Percentiles rank a stretch among this genome's conserved stretches.
These are phyloP conservation scores for Viridothelium virens DNA, from an alignment of 495 filamentous ascomycete genomes.

Conservation along the genomic window DNA sequence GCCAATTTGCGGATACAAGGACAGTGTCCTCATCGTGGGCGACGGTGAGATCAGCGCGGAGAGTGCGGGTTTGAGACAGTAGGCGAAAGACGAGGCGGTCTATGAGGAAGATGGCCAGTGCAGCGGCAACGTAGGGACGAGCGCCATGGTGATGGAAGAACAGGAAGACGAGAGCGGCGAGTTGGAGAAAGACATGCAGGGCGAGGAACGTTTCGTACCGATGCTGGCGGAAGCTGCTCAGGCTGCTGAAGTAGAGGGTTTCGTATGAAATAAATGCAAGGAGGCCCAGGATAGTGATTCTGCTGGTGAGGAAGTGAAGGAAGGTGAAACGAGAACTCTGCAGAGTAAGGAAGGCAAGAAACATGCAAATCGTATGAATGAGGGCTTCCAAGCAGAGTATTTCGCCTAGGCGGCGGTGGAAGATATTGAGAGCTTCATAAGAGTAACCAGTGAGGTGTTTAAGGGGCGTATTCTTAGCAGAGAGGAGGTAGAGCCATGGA, in stretches of 20 bases:
- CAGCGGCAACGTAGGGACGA: slow-evolving; percentile 37
- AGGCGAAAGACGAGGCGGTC: slow-evolving; percentile 53
- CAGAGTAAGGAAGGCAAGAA: slow-evolving; percentile 41
- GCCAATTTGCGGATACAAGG: slow-evolving; percentile 37
- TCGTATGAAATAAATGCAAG: slow-evolving; percentile 46
- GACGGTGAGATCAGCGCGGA: slow-evolving; percentile 42
- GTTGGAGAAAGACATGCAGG: slow-evolving; percentile 48
- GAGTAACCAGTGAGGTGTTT: slow-evolving; percentile 52
- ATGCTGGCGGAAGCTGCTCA: slow-evolving; percentile 41
- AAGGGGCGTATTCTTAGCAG: slow-evolving; percentile 57
- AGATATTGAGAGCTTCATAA: slow-evolving; percentile 57
- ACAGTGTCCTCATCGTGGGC: slow-evolving; percentile 45
- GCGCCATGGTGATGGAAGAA: slow-evolving; percentile 45
- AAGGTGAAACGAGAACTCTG: slow-evolving; percentile 38
- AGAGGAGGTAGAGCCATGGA: slow-evolving; percentile 52
- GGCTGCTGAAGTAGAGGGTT: slow-evolving; percentile 44
- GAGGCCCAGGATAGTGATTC: slow-evolving; percentile 41
- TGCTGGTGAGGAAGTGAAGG: slow-evolving; percentile 33
- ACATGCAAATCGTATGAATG: slow-evolving; percentile 42
- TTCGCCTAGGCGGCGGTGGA: slow-evolving; percentile 49
- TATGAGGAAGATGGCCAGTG: slow-evolving; percentile 47
- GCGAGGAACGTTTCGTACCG: slow-evolving; percentile 55
- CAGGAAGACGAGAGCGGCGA: slow-evolving; percentile 44
- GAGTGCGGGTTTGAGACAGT: slow-evolving; percentile 37
- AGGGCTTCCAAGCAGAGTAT: slow-evolving; percentile 41